A percentile compares a stretch with the other conserved stretches of the same genome.
Evolutionary conservation across 495 filamentous ascomycete species (phyloP).

Genomic region (Annulohypoxylon bovei): DNA sequence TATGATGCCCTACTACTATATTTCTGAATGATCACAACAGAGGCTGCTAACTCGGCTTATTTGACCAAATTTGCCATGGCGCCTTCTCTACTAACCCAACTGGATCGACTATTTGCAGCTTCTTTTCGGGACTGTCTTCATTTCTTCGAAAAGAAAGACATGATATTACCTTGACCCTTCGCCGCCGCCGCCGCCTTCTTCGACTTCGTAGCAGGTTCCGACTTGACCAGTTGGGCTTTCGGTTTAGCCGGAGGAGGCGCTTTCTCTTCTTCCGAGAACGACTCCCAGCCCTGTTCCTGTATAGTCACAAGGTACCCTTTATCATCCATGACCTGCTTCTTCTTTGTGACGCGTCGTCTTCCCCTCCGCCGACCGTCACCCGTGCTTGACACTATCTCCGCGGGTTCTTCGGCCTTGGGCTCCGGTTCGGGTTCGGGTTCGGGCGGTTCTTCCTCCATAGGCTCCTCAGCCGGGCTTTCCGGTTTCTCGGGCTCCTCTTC

Average conservation of each 20-base stretch:
- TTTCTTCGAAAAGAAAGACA: conserved; percentile 94
- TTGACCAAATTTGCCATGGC: not conserved
- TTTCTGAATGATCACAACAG: not conserved
- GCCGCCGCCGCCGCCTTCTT: conserved; percentile 64
- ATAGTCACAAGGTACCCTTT: conserved; percentile 95
- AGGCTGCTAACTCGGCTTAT: not conserved
- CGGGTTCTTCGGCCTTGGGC: conserved; percentile 56
- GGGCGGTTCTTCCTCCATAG: conserved; percentile 45
- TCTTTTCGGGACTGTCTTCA: conserved; percentile 19
- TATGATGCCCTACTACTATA: not conserved
- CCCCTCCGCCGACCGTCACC: conserved; percentile 78
- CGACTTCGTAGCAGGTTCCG: conserved; percentile 49
- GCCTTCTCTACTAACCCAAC: not conserved
- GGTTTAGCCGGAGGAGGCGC: conserved; percentile 68
- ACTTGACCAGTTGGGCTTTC: conserved; percentile 41
- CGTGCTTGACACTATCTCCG: conserved; percentile 64
- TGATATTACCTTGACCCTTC: conserved; percentile 86
- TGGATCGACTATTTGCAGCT: not conserved
- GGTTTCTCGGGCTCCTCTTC: conserved; percentile 50
- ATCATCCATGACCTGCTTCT: conserved; percentile 88
- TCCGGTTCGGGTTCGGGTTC: conserved; percentile 53
- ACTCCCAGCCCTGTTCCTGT: conserved; percentile 91
- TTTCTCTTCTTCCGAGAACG: conserved; percentile 87
- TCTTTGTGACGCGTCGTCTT: conserved; percentile 85
- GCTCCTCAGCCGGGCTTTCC: conserved; percentile 40